These are phyloP conservation scores for Omphalotus olearius DNA, from an alignment of 1,284 basidiomycete genomes.

Conservation along the genomic window DNA sequence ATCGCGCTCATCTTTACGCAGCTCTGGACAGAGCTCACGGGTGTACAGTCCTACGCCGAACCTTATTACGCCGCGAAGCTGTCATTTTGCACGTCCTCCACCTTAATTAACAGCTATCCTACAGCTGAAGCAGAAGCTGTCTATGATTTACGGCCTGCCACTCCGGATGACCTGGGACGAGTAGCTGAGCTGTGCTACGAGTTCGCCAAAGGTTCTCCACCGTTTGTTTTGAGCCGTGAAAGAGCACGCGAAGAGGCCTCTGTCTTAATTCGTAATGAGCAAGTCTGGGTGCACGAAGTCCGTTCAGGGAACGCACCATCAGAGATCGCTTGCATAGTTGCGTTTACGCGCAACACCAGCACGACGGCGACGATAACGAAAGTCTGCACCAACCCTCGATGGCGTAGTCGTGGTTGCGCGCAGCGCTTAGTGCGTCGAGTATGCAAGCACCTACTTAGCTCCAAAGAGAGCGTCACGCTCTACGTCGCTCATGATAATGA, in stretches of 20 bases:
- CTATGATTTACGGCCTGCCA: slow-evolving; percentile 38
- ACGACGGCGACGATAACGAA: slow-evolving; percentile 59
- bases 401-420: slow-evolving; percentile 49
- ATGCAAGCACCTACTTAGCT: slow-evolving; percentile 35
- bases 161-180: slow-evolving; percentile 33
- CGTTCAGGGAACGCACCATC: slow-evolving; percentile 12
- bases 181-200: slow-evolving; percentile 46
- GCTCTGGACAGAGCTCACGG: slow-evolving; percentile 42
- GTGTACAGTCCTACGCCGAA: slow-evolving; percentile 29
- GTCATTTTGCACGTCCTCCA: slow-evolving; percentile 45
- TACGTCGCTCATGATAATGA: slow-evolving; percentile 53
- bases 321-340: slow-evolving; percentile 60
- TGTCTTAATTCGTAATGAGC: slow-evolving; percentile 39
- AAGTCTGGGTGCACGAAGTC: slow-evolving; percentile 61
- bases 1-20: slow-evolving; percentile 45
- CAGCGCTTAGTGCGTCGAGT: slow-evolving; percentile 53
- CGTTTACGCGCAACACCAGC: slow-evolving; percentile 51
- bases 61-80: slow-evolving; percentile 64
- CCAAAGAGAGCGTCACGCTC: slow-evolving; percentile 42
- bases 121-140: neutral
- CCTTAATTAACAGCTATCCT: slow-evolving; percentile 26
- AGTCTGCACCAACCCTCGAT: slow-evolving; percentile 52
- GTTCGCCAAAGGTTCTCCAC: slow-evolving; percentile 53
- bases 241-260: slow-evolving; percentile 47
- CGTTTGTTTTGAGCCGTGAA: slow-evolving; percentile 44